Conservation (phyloP, 306 rosid species). For the Sicyos baderoa region DNA sequence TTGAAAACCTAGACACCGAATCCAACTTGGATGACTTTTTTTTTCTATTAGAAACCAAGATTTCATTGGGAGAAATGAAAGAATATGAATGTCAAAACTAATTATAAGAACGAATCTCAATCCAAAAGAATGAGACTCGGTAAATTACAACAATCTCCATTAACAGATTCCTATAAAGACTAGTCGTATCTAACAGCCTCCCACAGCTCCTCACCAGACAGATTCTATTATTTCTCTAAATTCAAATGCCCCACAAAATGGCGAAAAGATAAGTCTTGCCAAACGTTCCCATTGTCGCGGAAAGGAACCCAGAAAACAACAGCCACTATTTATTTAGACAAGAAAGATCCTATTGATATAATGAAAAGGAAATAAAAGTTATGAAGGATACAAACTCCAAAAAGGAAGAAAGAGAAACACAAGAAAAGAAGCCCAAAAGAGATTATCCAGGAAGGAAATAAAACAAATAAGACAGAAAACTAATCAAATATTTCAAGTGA, state of each 20-base stretch:
- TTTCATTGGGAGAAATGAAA: neutral
- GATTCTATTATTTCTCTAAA: neutral
- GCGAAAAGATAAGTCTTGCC: neutral
- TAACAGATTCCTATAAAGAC: neutral
- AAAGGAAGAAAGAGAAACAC: too few species aligned
- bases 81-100: neutral
- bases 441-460: too few species aligned
- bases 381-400: too few species aligned
- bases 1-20: conserved; percentile 1
- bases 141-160: neutral
- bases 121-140: neutral
- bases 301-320: neutral
- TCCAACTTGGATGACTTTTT: neutral
- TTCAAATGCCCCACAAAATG: neutral
- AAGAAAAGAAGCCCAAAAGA: too few species aligned
- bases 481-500: too few species aligned
- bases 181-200: neutral
- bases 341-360: too few species aligned
- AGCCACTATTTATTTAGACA: neutral
- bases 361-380: too few species aligned
- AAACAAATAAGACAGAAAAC: too few species aligned
- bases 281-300: neutral
- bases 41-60: neutral
- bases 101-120: neutral
- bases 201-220: neutral